These are phyloP conservation scores for Ilyonectria mors-panacis DNA, from an alignment of 2,329 filamentous ascomycete species.

Conservation along the genomic window DNA sequence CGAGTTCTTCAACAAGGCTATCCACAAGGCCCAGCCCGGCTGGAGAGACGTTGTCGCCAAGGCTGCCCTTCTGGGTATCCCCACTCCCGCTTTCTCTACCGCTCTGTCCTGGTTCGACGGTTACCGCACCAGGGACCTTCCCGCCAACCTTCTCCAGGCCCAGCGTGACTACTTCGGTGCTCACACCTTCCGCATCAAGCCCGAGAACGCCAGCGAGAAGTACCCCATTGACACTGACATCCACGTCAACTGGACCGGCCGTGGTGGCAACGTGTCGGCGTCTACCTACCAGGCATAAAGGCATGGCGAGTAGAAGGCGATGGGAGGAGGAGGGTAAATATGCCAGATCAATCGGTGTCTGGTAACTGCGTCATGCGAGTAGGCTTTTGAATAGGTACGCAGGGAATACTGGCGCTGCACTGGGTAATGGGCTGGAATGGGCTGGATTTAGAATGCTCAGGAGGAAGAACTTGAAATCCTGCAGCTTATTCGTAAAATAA, in stretches of 20 bases:
- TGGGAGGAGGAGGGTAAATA: slow-evolving; percentile 40
- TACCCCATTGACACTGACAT: slow-evolving; percentile 90
- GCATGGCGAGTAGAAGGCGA: slow-evolving; percentile 32
- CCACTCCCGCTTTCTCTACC: slow-evolving; percentile 95
- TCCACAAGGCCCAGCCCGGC: slow-evolving; percentile 93
- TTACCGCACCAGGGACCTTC: slow-evolving; percentile 96
- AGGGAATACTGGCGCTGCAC: slow-evolving; percentile 44
- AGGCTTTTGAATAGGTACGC: slow-evolving; percentile 44
- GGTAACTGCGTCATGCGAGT: slow-evolving; percentile 41
- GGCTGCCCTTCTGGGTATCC: slow-evolving; percentile 93
- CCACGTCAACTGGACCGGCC: slow-evolving; percentile 99
- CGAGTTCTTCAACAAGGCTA: slow-evolving; percentile 99
- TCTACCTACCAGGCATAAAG: slow-evolving; percentile 96
- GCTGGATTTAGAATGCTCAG: slow-evolving; percentile 46
- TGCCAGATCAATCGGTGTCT: slow-evolving; percentile 36
- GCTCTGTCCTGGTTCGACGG: slow-evolving; percentile 99
- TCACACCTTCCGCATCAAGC: slow-evolving; percentile 92
- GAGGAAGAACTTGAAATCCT: slow-evolving; percentile 39
- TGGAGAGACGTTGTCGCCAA: slow-evolving; percentile 95
- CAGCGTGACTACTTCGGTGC: slow-evolving; percentile 99
- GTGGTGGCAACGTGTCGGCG: slow-evolving; percentile 96
- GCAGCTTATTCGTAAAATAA: slow-evolving; percentile 35
- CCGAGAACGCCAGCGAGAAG: slow-evolving; percentile 81
- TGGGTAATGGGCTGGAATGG: slow-evolving; percentile 44
- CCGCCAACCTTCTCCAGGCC: slow-evolving; percentile 97